phyloP scores from a whole-genome alignment of 1,284 basidiomycete species.

The Ceratobasidium sp. region DNA sequence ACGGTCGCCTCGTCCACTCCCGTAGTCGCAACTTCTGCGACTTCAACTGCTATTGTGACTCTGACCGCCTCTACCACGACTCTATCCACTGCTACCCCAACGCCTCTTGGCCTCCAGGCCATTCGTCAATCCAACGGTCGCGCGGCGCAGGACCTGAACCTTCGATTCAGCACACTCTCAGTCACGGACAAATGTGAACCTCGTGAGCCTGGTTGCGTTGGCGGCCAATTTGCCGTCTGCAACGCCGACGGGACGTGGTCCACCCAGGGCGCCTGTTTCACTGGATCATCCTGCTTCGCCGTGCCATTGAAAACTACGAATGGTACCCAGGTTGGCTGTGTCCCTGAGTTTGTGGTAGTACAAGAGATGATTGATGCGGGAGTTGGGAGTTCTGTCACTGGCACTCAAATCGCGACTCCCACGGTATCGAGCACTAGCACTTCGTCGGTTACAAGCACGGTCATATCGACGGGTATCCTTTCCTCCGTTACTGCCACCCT shows the following conservation, averaged over 20 bases:
- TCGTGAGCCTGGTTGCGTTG: slow-evolving; percentile 14
- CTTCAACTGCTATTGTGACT: slow-evolving; percentile 6
- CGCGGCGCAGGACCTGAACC: slow-evolving; percentile 18
- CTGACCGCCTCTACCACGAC: not conserved
- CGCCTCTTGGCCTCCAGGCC: not conserved
- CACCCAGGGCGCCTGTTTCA: slow-evolving; percentile 10
- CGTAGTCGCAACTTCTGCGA: not conserved
- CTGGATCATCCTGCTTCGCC: slow-evolving; percentile 20
- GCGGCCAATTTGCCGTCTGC: slow-evolving; percentile 17
- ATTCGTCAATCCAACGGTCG: slow-evolving; percentile 19
- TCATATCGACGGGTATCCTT: not conserved
- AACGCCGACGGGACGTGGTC: not conserved
- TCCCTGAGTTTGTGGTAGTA: slow-evolving; percentile 9
- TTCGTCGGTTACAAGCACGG: not conserved
- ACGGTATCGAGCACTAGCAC: not conserved
- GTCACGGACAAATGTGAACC: slow-evolving; percentile 22
- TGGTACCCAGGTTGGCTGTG: slow-evolving; percentile 22
- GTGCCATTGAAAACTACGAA: slow-evolving; percentile 12
- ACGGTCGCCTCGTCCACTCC: not conserved
- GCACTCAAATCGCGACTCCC: not conserved
- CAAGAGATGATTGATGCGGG: slow-evolving; percentile 13
- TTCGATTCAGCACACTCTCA: not conserved
- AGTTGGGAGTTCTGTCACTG: not conserved
- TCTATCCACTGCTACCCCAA: not conserved
- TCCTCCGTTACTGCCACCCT: not conserved